Conservation (phyloP, 208 protist species). For the Leishmania braziliensis region DNA sequence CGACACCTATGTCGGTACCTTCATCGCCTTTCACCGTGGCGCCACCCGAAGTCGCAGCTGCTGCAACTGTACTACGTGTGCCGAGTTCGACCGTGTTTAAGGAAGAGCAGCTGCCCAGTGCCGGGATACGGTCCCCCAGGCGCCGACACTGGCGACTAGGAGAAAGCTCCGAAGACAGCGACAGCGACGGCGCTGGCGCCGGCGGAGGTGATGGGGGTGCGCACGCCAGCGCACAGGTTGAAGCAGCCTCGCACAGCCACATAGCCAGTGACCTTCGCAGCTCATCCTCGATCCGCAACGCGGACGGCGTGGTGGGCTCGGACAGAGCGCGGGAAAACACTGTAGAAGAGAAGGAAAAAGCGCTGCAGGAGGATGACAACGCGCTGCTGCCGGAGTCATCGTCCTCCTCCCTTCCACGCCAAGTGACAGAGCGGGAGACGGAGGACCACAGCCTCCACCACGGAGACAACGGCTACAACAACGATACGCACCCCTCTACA, state of each 20-base stretch:
- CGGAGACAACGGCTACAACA: background rate
- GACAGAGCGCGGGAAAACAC: background rate
- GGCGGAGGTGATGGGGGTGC: background rate
- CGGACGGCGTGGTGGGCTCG: background rate
- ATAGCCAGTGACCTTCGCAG: background rate
- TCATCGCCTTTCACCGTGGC: background rate
- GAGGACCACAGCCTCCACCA: background rate
- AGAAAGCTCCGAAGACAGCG: constrained; percentile 30
- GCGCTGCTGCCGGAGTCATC: background rate
- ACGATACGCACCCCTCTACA: background rate
- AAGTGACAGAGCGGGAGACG: background rate
- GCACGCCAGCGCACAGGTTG: background rate
- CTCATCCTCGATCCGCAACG: background rate
- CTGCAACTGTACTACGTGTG: constrained; percentile 14
- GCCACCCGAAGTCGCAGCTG: background rate
- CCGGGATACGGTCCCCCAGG: constrained; percentile 10
- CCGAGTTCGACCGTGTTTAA: constrained; percentile 26
- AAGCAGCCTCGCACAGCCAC: background rate
- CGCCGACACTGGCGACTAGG: constrained; percentile 12
- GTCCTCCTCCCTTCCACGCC: background rate
- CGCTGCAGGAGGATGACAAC: background rate
- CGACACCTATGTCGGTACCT: background rate
- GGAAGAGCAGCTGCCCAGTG: constrained; percentile 18
- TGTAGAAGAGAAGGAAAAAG: background rate
- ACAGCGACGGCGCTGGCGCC: background rate